Conservation (phyloP, 345 rosid species). For the Boechera divaricarpa region DNA sequence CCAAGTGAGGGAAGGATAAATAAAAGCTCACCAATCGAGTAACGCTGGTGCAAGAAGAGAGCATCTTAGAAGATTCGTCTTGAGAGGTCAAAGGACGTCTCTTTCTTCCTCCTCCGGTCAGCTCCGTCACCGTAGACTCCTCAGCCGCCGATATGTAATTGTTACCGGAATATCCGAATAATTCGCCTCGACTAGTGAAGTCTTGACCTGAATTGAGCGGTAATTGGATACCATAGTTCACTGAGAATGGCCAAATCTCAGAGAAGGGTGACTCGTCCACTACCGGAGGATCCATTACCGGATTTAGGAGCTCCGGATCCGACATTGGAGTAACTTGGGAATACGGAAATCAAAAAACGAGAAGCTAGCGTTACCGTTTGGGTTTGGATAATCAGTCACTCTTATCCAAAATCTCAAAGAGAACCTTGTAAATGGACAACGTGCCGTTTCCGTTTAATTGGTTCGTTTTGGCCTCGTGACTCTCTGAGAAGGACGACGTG, state of each 20-base stretch:
- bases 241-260: constrained; percentile 85
- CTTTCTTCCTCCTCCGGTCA: constrained; percentile 68
- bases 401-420: constrained; percentile 8
- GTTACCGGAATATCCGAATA: constrained; percentile 46
- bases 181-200: neutral
- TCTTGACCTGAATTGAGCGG: constrained; percentile 49
- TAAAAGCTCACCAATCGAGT: constrained; percentile 59
- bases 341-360: neutral
- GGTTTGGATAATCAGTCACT: neutral
- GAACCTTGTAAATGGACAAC: neutral
- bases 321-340: constrained; percentile 8
- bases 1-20: neutral
- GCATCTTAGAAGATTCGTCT: constrained; percentile 67
- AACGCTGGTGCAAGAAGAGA: constrained; percentile 72
- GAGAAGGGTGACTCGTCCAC: constrained; percentile 75
- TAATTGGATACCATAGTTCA: constrained; percentile 42
- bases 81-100: constrained; percentile 65
- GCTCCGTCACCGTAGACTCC: constrained; percentile 83
- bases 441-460: neutral
- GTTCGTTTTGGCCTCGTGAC: neutral
- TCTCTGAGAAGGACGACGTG: neutral
- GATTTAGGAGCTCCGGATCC: constrained; percentile 45
- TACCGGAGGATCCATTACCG: constrained; percentile 78
- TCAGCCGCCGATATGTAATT: constrained; percentile 62
- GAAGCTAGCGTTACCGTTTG: constrained; percentile 6